Percentiles rank a stretch among this genome's conserved stretches.
Conservation (phyloP, 1,139 yeast species). For the Geotrichum candidum region DNA sequence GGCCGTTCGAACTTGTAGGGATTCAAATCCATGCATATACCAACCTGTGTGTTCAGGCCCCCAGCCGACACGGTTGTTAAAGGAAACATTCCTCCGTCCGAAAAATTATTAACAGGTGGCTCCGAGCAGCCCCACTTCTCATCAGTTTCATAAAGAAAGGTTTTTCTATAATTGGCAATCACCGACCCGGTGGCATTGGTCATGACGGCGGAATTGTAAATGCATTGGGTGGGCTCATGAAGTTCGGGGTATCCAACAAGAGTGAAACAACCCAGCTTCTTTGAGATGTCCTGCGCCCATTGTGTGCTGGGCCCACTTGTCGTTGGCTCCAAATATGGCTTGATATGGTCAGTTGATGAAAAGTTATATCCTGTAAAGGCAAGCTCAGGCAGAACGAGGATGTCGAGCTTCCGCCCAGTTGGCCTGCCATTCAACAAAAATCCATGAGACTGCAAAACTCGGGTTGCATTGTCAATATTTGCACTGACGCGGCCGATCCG, state of each 20-base stretch:
- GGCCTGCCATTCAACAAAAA: not conserved
- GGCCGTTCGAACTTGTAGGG: conserved; percentile 83
- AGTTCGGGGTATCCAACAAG: conserved; percentile 79
- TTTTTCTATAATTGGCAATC: conserved; percentile 66
- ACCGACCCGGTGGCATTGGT: conserved; percentile 54
- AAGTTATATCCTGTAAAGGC: conserved; percentile 85
- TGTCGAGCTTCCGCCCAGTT: conserved; percentile 38
- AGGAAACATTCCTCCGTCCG: conserved; percentile 8
- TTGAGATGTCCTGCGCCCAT: conserved; percentile 55
- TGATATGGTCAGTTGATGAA: conserved; percentile 44
- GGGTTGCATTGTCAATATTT: conserved; percentile 47
- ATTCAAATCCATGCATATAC: conserved; percentile 94
- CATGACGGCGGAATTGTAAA: conserved; percentile 70
- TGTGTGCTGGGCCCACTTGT: conserved; percentile 44
- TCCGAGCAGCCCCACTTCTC: conserved; percentile 75
- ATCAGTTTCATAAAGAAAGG: conserved; percentile 74
- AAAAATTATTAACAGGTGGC: conserved; percentile 41
- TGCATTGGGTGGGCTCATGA: conserved; percentile 28
- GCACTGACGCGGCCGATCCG: conserved; percentile 52
- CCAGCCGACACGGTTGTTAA: not conserved
- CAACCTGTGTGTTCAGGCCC: conserved; percentile 42
- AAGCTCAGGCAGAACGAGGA: conserved; percentile 74
- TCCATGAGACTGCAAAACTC: conserved; percentile 33
- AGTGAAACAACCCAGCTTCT: conserved; percentile 54
- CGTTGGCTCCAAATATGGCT: conserved; percentile 52